Percentiles rank a stretch among this genome's conserved stretches.
These are phyloP conservation scores for Ettlia oleoabundans DNA, from an alignment of 139 green algal species.

Conservation along the genomic window DNA sequence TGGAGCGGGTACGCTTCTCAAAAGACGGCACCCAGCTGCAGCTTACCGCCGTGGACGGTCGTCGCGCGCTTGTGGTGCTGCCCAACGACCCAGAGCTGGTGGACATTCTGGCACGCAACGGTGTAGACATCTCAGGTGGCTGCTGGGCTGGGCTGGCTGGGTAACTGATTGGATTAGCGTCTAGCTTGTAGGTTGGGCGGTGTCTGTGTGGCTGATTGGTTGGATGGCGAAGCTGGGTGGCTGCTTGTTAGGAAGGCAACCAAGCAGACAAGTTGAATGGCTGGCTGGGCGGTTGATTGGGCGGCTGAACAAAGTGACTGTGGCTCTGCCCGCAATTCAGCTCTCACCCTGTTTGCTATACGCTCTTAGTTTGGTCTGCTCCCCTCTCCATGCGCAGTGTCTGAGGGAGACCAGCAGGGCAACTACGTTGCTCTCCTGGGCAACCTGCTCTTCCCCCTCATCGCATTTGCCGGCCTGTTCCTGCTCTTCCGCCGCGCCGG, in stretches of 20 bases:
- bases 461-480: conserved; percentile 98
- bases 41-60: conserved; percentile 76
- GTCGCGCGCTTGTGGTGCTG: conserved; percentile 80
- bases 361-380: neutral
- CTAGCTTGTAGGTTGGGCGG: too few species aligned
- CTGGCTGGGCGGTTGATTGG: too few species aligned
- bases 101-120: conserved; percentile 89
- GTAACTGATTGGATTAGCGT: neutral
- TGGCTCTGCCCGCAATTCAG: too few species aligned
- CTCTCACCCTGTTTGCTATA: neutral
- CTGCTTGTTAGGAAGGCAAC: too few species aligned
- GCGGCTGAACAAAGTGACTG: too few species aligned
- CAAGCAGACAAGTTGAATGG: too few species aligned
- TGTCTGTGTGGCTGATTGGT: too few species aligned
- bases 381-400: neutral
- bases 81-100: conserved; percentile 94
- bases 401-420: conserved; percentile 89
- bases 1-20: conserved; percentile 98
- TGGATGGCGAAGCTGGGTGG: too few species aligned
- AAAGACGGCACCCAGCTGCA: conserved; percentile 94
- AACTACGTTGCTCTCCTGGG: conserved; percentile 95
- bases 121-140: conserved; percentile 89
- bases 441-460: conserved; percentile 99
- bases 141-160: conserved; percentile 34
- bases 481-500: conserved; percentile 91